Evolutionary conservation across 306 rosid genomes (phyloP).

Genomic region (Carpinus fangiana): DNA sequence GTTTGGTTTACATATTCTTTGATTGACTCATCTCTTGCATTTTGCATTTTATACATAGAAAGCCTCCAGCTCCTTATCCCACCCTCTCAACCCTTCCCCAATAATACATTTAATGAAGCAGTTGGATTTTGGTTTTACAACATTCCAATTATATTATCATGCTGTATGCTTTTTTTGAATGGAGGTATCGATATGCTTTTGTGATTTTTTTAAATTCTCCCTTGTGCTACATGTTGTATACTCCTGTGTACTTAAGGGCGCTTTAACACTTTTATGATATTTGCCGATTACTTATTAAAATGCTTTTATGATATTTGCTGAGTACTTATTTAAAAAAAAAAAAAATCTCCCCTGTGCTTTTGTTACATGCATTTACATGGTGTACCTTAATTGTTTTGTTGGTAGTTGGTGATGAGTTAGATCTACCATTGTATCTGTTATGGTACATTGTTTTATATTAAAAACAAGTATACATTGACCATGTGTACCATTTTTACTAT

Average conservation of each 20-base stretch:
- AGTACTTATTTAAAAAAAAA: no score
- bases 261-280: no score
- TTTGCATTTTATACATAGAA: background rate
- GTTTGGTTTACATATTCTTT: constrained; percentile 6
- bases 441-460: background rate
- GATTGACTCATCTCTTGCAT: background rate
- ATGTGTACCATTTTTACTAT: background rate
- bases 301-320: no score
- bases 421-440: background rate
- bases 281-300: no score
- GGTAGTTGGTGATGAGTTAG: background rate
- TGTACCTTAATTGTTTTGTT: background rate
- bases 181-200: background rate
- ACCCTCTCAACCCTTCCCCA: background rate
- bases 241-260: no score
- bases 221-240: background rate
- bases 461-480: background rate
- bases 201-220: no score
- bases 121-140: background rate
- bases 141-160: background rate
- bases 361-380: background rate
- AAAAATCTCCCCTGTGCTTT: background rate
- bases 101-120: background rate
- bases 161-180: background rate
- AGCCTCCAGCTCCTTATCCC: background rate